Evolutionary conservation across 164 flowering plant genomes (phyloP).

Genomic region (Vitis labrusca): DNA sequence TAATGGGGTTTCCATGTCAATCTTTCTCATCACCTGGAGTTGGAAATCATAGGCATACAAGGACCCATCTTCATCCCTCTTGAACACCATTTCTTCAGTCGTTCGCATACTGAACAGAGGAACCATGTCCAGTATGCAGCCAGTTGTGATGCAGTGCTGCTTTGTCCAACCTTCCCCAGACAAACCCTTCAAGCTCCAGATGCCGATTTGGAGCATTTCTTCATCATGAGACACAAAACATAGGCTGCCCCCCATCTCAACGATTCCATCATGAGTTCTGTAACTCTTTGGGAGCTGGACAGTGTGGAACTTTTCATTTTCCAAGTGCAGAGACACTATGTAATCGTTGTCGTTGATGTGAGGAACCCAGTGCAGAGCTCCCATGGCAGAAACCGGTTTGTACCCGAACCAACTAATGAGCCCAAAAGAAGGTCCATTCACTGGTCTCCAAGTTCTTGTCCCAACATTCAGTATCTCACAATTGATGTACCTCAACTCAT

Average conservation of each 20-base stretch:
- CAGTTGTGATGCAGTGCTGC: slow-evolving; percentile 20
- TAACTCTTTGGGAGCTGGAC: slow-evolving; percentile 28
- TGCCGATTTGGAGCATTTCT: slow-evolving; percentile 15
- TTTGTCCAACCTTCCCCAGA: slow-evolving; percentile 25
- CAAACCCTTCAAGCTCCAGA: slow-evolving; percentile 38
- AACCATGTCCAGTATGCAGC: slow-evolving; percentile 23
- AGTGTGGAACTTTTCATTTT: slow-evolving; percentile 37
- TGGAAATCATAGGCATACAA: slow-evolving; percentile 29
- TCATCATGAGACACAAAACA: slow-evolving; percentile 25
- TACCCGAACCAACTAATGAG: slow-evolving; percentile 24
- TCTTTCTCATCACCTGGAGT: slow-evolving; percentile 19
- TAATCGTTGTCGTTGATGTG: slow-evolving; percentile 19
- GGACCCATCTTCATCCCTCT: slow-evolving; percentile 16
- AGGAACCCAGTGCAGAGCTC: slow-evolving; percentile 51
- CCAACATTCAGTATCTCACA: slow-evolving; percentile 40
- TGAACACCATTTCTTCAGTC: slow-evolving; percentile 25
- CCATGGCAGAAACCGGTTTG: slow-evolving; percentile 34
- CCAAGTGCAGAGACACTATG: slow-evolving; percentile 38
- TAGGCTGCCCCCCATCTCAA: slow-evolving; percentile 35
- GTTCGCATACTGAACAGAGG: slow-evolving; percentile 22
- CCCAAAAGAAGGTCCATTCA: slow-evolving; percentile 41
- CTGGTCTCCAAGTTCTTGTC: slow-evolving; percentile 36
- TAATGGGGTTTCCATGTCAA: slow-evolving; percentile 10
- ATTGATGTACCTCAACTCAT: slow-evolving; percentile 18
- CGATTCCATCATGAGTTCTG: slow-evolving; percentile 23